Base-by-base conservation (phyloP, 1,139 yeast species). In the Pichia sp. region DNA sequence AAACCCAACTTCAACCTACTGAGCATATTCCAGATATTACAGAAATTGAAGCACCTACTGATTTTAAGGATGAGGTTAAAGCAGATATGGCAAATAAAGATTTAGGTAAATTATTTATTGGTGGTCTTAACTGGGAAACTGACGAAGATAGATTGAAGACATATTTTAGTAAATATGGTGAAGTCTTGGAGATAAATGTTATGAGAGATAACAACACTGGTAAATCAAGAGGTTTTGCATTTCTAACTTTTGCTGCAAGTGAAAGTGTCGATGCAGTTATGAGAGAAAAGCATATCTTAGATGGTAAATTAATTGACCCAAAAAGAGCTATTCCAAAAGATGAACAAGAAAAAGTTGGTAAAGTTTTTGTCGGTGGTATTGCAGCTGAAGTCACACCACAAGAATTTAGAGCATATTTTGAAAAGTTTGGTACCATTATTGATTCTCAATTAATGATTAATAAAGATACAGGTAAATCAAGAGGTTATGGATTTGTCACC, bases 111-210 rank as follows among this genome's bases (percentile, higher is more conserved):
- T 89, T 94, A 97, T 92, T 92, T 62, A 81, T 92, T 63, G 99
- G 99, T 54, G 99, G 99, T 43, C 78, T 92, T 56, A 94, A 92
- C 60, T 92, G 98, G 98, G 98, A 92, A 60, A 92, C 99, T 28
- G 83, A 95, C 8, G 98, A 92, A 60, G 96, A 82, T 49, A 77
- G 80, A 27, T 66, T 92, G 64, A 81, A 78, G 51, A 82, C 80
- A 48, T 92, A 92, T 65, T 92, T 92, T 64, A 73, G 83, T 44
- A 85, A 92, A 64, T 92, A 79, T 64, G 99, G 99, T 55, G 94
- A 85, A 53, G 94, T 92, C 43, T 65, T 79, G 34, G 97, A 92
- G 55, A 80, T 87, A 58, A 87, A 95, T 34, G 94, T 92, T 54
- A 92, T 94, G 98, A 84, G 95, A 61, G 98, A 92, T 61, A 74